Percentiles rank a stretch among this genome's conserved stretches.
Evolutionary conservation across 2,329 filamentous ascomycete genomes (phyloP).

Genomic region (Cytospora chrysosperma): DNA sequence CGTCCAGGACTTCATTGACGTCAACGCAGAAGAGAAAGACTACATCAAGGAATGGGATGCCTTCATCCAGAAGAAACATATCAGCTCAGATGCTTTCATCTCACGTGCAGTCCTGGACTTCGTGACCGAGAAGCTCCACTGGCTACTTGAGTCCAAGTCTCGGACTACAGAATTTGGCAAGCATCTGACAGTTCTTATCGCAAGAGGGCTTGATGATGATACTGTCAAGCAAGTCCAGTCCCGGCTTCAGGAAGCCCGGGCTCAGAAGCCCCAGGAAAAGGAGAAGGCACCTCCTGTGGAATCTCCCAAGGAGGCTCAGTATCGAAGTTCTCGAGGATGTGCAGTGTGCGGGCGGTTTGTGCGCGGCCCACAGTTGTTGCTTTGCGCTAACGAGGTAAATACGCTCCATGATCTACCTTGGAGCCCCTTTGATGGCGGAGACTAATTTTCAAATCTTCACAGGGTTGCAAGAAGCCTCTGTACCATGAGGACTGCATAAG

Average conservation of each 20-base stretch:
- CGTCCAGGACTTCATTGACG: constrained; percentile 56
- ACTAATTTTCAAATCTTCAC: constrained; percentile 9
- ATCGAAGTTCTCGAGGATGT: constrained; percentile 47
- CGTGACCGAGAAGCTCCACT: constrained; percentile 48
- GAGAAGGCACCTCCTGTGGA: constrained; percentile 27
- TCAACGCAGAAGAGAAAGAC: constrained; percentile 54
- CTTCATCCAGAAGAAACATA: constrained; percentile 50
- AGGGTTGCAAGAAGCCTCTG: constrained; percentile 45
- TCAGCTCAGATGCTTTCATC: constrained; percentile 53
- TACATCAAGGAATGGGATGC: constrained; percentile 60
- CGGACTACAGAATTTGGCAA: constrained; percentile 56
- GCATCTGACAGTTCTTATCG: constrained; percentile 51
- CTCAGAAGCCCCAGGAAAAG: constrained; percentile 29
- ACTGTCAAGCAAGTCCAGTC: constrained; percentile 43
- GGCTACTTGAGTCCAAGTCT: constrained; percentile 49
- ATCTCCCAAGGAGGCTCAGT: constrained; percentile 36
- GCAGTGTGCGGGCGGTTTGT: constrained; percentile 48
- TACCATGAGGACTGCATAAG: constrained; percentile 51
- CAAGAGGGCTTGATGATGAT: constrained; percentile 46
- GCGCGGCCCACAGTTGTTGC: constrained; percentile 45
- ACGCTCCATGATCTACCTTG: not conserved
- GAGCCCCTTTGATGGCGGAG: constrained; percentile 21
- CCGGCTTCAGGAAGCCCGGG: constrained; percentile 44
- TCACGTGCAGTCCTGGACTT: constrained; percentile 53
- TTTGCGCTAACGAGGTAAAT: constrained; percentile 52